Evolutionary conservation across 1,139 yeast species (phyloP).

Genomic region (Candida sanyaensis): DNA sequence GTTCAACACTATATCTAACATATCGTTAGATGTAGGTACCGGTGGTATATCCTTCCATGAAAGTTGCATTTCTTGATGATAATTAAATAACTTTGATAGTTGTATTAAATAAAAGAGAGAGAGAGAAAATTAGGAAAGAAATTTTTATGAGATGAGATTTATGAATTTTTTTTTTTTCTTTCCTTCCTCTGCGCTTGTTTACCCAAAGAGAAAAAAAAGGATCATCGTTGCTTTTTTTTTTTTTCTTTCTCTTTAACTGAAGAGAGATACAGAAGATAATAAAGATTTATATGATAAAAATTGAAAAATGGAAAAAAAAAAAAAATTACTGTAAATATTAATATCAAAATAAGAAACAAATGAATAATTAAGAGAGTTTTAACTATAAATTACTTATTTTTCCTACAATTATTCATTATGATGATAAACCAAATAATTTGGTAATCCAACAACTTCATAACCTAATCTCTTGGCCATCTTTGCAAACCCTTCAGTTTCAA

Average conservation of each 20-base stretch:
- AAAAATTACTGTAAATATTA: too few species aligned
- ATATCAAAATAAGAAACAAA: too few species aligned
- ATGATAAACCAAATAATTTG: conserved; percentile 91
- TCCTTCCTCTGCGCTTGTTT: too few species aligned
- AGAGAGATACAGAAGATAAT: too few species aligned
- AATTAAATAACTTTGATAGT: neutral
- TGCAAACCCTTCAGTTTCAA: conserved; percentile 98
- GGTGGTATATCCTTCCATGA: conserved; percentile 98
- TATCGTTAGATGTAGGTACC: conserved; percentile 87
- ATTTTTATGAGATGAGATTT: neutral
- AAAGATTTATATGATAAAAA: too few species aligned
- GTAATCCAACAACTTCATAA: conserved; percentile 87
- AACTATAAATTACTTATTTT: too few species aligned
- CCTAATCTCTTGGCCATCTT: conserved; percentile 96
- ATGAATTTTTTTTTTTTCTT: conserved; percentile 2
- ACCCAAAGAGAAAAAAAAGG: too few species aligned
- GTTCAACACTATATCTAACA: conserved; percentile 94
- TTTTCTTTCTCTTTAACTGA: too few species aligned
- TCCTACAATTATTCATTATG: conserved; percentile 59
- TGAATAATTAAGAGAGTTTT: too few species aligned
- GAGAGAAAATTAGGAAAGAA: neutral
- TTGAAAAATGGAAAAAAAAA: too few species aligned
- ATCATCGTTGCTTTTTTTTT: too few species aligned
- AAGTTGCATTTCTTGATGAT: conserved; percentile 78
- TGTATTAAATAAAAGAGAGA: neutral